Evolutionary conservation across 805 yeast genomes (phyloP), one percentile per base, ranked within the genome.

Genomic region (Starmera amethionina): DNA sequence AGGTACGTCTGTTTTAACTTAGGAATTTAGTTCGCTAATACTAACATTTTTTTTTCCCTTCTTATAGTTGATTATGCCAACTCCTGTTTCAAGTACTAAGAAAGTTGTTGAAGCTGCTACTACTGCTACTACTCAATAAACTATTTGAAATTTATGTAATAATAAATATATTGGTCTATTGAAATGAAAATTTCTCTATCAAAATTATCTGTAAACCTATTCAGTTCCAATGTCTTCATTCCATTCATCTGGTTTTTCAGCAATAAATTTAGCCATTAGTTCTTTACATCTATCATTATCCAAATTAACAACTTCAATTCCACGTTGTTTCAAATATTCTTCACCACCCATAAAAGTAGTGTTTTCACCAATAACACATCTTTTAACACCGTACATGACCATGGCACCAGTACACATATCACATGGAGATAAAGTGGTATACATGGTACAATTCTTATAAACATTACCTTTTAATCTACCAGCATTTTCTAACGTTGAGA

Each of bases 331-430:
- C 51, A 90, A 68, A 58, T 78, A 77, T 34, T 79, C 82, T 58
- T 90, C 97, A 25, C 85, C 95, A 11, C 97, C 96, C 30, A 70
- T 49, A 51, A 83, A 90, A 28, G 82, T 90, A 41, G 64, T 74
- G 62, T 88, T 88, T 58, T 90, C 98, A 28, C 96, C 96, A 60
- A 88, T 52, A 0, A 90, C 97, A 34, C 86, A 82, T 47, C 97
- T 72, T 52, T 81, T 79, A 49, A 90, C 73, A 33, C 95, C 96
- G 63, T 88, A 90, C 70, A 90, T 68, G 39, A 90, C 54, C 47
- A 90, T 83, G 6, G 97, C 95, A 16, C 97, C 97, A 5, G 93
- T 76, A 59, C 97, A 90, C 97, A 90, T 90, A 49, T 79, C 73
- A 59, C 97, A 90, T 4, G 97, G 97, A 8, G 95, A 84, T 48